phyloP scores from a whole-genome alignment of 2,329 filamentous ascomycete species.

The Pezicula carpinea region DNA sequence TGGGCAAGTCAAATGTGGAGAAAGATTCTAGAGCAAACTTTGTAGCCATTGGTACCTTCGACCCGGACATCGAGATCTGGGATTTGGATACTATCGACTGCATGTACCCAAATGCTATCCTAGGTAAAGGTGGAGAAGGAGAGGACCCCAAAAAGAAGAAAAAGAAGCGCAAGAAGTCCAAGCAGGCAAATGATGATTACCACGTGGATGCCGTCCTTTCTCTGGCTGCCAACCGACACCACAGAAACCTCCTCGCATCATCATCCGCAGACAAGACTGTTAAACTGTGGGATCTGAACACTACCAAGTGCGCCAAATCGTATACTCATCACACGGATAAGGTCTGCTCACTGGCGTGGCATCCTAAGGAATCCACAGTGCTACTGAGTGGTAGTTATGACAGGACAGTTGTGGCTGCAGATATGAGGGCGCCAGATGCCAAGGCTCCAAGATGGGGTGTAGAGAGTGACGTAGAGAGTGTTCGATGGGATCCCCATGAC shows the following conservation, averaged over 20 bases:
- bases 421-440: conserved; percentile 89
- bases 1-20: conserved; percentile 61
- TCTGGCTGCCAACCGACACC: conserved; percentile 85
- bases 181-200: conserved; percentile 84
- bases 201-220: conserved; percentile 93
- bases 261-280: conserved; percentile 95
- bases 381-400: conserved; percentile 94
- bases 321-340: conserved; percentile 97
- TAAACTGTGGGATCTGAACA: conserved; percentile 96
- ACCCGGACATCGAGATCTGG: conserved; percentile 98
- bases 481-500: conserved; percentile 91
- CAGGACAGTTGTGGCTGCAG: conserved; percentile 85
- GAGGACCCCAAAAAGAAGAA: conserved; percentile 61
- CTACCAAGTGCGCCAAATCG: conserved; percentile 87
- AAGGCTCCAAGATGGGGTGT: conserved; percentile 84
- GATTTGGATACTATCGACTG: conserved; percentile 92
- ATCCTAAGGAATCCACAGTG: conserved; percentile 79
- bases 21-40: conserved; percentile 77
- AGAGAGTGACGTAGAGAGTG: conserved; percentile 89
- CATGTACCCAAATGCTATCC: conserved; percentile 97
- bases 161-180: conserved; percentile 87
- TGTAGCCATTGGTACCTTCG: conserved; percentile 93
- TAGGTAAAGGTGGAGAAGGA: conserved; percentile 63
- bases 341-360: conserved; percentile 94
- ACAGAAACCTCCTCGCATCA: conserved; percentile 90